Evolutionary conservation across 2,329 filamentous ascomycete genomes (phyloP), one percentile per base, ranked within the genome.

Genomic region (Bipolaris victoriae): DNA sequence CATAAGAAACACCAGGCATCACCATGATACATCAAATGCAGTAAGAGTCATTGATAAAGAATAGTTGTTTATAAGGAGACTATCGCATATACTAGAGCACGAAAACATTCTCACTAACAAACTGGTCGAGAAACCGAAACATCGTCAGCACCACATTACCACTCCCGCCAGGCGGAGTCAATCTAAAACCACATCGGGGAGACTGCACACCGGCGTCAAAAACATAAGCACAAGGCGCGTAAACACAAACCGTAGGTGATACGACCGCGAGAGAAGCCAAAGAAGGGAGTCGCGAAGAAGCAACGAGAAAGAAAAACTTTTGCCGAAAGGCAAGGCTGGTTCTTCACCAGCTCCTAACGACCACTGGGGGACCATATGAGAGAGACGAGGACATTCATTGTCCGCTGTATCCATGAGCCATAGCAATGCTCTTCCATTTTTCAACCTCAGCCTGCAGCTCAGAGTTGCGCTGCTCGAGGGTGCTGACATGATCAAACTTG

Each of bases 401-500:
- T 69, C 63, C 72, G 50, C 58, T 68, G 64, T 76, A 75, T 68
- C 75, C 74, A 59, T 74, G 71, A 67, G 72, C 69, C 56, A 67
- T 59, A 67, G 74, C 74, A 66, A 76, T 73, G 61, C 65, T 74
- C 68, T 80, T 76, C 66, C 79, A 78, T 62, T 78, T 78, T 60
- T 77, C 75, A 50, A 75, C 58, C 54, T 77, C 76, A 39, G 83
- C 82, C 76, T 88, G 83, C 26, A 94, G 80, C 73, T 90, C 87
- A 16, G 81, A 83, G 69, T 96, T 92, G 69, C 86, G 83, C 37
- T 84, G 84, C 80, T 96, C 90, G 44, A 97, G 82, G 56, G 88
- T 86, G 54, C 90, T 88, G 60, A 94, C 83, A 66, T 88, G 86
- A 74, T 89, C 84, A 55, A 91, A 87, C 81, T 97, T 97, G 65